Base-by-base conservation (phyloP, 2,329 filamentous ascomycete genomes). In the Fusarium multiceps region DNA sequence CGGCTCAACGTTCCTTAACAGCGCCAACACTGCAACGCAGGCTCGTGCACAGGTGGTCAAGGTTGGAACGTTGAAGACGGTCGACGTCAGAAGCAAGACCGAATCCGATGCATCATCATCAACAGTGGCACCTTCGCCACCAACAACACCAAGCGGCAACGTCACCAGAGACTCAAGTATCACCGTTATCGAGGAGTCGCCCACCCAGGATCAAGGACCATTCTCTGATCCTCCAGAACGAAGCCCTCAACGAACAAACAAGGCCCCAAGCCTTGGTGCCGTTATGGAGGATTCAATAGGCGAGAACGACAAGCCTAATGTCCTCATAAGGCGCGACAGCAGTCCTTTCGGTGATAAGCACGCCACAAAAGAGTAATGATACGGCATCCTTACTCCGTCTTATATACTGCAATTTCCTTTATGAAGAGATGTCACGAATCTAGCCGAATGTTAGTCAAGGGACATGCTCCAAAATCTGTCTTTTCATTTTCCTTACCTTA, bases 1-100 rank as follows among this genome's bases (percentile, higher is more conserved):
- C 59, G 89, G 89, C 20, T 89, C 89, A 21, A 90, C 89, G 2
- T 91, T 91, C 78, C 81, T 92, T 71, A 91, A 89, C 81, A 90
- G 86, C 66, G 88, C 88, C 68, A 89, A 82, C 73, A 90, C 87
- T 3, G 87, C 86, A 16, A 86, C 83, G 25, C 84, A 86, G 23
- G 85, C 85, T 27, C 85, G 85, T 51, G 87, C 88, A 23, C 87
- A 89, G 73, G 84, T 90, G 37, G 85, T 90, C 49, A 87, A 87
- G 63, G 87, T 90, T 21, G 85, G 84, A 43, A 86, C 80, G 13
- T 76, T 81, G 40, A 88, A 86, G 78, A 86, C 84, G 77, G 77
- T 81, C 63, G 77, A 81, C 25, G 72, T 80, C 40, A 78, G 69
- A 66, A 63, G 57, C 54, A 84, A 81, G 73, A 77, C 81, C 7